These are phyloP conservation scores for Diplodia sapinea DNA, from an alignment of 2,329 filamentous ascomycete genomes.

Conservation along the genomic window DNA sequence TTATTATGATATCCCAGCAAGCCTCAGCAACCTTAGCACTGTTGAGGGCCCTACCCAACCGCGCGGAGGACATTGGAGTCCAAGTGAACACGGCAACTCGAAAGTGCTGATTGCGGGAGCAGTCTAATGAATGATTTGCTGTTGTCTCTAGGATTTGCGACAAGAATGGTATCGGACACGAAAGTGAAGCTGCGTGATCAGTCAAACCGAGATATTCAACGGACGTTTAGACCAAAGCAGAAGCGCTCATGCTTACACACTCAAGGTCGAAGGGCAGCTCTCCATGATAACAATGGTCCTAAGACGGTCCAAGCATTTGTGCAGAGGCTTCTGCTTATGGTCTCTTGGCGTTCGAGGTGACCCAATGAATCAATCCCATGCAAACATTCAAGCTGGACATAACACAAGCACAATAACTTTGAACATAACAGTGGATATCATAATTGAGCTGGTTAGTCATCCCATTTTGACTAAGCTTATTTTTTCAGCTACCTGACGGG, in stretches of 20 bases:
- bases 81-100: background rate
- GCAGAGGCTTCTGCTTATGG: background rate
- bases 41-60: background rate
- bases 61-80: background rate
- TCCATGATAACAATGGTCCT: background rate
- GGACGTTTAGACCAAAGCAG: no score
- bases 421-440: slow-evolving; percentile 24
- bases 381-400: background rate
- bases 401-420: background rate
- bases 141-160: no score
- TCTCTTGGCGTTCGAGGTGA: background rate
- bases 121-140: no score
- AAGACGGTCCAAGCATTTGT: background rate
- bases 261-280: no score
- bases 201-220: no score
- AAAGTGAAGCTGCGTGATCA: no score
- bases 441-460: slow-evolving; percentile 30
- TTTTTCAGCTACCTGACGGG: slow-evolving; percentile 29
- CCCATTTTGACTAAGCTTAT: slow-evolving; percentile 27
- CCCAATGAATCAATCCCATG: background rate
- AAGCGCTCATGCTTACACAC: no score
- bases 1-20: background rate
- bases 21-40: background rate
- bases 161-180: no score
- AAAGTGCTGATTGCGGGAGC: no score